phyloP scores from a whole-genome alignment of 345 rosid genomes.

The Euphorbia lathyris region DNA sequence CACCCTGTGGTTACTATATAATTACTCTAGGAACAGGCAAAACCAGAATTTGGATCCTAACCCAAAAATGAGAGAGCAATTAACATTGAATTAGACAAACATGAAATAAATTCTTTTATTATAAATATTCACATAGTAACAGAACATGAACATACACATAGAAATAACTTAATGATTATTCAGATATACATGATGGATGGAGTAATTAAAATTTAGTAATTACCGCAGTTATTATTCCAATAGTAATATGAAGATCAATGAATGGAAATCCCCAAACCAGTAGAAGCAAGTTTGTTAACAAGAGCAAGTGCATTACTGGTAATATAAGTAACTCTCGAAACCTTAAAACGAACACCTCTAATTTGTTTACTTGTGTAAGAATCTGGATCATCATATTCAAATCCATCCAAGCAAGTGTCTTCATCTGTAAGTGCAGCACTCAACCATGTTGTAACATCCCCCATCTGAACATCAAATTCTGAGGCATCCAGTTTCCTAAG shows the following conservation, averaged over 20 bases:
- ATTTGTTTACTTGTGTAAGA: slow-evolving; percentile 20
- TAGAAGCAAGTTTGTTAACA: slow-evolving; percentile 61
- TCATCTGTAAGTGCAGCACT: slow-evolving; percentile 68
- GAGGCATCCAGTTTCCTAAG: slow-evolving; percentile 47
- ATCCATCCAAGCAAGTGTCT: slow-evolving; percentile 81
- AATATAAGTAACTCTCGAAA: slow-evolving; percentile 41
- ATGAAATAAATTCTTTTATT: background rate
- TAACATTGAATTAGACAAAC: background rate
- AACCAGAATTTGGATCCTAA: too few relatives aligned
- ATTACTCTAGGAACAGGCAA: too few relatives aligned
- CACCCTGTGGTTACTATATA: too few relatives aligned
- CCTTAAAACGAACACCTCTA: slow-evolving; percentile 33
- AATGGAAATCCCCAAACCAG: slow-evolving; percentile 31
- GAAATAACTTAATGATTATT: background rate
- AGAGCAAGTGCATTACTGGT: slow-evolving; percentile 86
- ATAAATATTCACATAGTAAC: background rate
- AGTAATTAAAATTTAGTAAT: background rate
- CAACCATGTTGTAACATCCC: slow-evolving; percentile 61
- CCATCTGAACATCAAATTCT: slow-evolving; percentile 53
- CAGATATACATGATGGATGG: background rate
- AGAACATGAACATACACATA: background rate
- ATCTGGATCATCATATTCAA: slow-evolving; percentile 41
- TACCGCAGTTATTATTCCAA: background rate
- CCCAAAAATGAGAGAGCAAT: too few relatives aligned
- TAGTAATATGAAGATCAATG: background rate